Evolutionary conservation across 306 rosid genomes (phyloP).

Genomic region (Hippophae tibetana): DNA sequence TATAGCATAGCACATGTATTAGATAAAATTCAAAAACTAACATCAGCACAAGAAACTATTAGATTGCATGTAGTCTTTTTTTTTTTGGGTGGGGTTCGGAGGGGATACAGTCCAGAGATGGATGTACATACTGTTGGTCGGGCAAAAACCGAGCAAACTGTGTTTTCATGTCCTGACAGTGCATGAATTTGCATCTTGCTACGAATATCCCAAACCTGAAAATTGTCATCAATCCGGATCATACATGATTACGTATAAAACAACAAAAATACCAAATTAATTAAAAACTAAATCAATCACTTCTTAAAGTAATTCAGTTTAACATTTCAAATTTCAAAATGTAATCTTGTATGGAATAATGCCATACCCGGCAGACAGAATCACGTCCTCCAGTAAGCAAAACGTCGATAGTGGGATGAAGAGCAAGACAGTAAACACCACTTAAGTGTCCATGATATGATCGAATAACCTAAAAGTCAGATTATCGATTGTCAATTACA

Average conservation of each 20-base stretch:
- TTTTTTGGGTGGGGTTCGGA: not conserved
- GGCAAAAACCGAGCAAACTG: constrained; percentile 94
- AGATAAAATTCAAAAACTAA: no score
- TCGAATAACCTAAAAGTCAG: constrained; percentile 64
- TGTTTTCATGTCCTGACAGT: constrained; percentile 88
- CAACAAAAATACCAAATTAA: constrained; percentile 12
- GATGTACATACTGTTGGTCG: constrained; percentile 64
- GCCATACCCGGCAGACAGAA: constrained; percentile 94
- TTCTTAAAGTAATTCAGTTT: no score
- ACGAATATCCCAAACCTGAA: constrained; percentile 98
- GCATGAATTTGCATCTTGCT: constrained; percentile 89
- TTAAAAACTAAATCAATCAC: not conserved
- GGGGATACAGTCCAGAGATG: not conserved
- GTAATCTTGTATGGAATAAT: no score
- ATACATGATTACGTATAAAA: constrained; percentile 5
- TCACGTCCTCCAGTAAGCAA: constrained; percentile 98
- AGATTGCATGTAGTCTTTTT: no score
- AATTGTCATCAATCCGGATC: constrained; percentile 17
- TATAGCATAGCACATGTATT: no score
- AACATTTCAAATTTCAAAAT: no score
- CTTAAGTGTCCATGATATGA: constrained; percentile 97
- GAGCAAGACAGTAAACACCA: constrained; percentile 96
- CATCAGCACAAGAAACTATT: no score
- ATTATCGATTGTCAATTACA: constrained; percentile 4
- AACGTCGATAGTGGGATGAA: constrained; percentile 91